Percentiles rank a stretch among this genome's conserved stretches.
These are phyloP conservation scores for Tulasnella sp. DNA, from an alignment of 768 basidiomycete species.

Conservation along the genomic window DNA sequence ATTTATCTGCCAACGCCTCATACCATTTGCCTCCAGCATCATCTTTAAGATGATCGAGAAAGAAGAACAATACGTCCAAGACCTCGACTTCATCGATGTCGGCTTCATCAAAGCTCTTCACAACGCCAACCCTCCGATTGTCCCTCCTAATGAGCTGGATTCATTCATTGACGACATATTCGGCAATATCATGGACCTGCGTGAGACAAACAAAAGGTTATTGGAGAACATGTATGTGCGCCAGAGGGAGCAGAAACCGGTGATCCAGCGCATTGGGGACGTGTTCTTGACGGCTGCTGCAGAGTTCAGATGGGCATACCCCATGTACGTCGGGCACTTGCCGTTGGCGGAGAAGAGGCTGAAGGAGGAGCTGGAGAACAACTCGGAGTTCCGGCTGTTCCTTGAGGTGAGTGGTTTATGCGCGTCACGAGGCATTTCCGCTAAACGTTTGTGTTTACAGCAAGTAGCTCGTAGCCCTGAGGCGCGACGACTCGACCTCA, in stretches of 20 bases:
- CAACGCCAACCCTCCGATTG: slow-evolving; percentile 28
- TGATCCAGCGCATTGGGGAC: slow-evolving; percentile 33
- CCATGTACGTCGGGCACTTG: slow-evolving; percentile 52
- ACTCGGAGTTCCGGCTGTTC: slow-evolving; percentile 70
- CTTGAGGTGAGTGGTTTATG: slow-evolving; percentile 47
- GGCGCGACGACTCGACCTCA: slow-evolving; percentile 52
- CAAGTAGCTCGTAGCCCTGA: slow-evolving; percentile 43
- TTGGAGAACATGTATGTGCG: slow-evolving; percentile 31
- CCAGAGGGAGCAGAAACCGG: slow-evolving; percentile 30
- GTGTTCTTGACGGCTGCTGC: slow-evolving; percentile 45
- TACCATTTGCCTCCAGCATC: slow-evolving; percentile 30
- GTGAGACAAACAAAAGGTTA: slow-evolving; percentile 27
- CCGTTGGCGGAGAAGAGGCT: slow-evolving; percentile 76
- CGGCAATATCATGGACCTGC: slow-evolving; percentile 31
- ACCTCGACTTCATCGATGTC: slow-evolving; percentile 47
- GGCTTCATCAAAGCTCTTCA: slow-evolving; percentile 31
- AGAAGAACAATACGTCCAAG: slow-evolving; percentile 81
- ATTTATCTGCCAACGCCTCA: background rate
- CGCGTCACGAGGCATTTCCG: background rate
- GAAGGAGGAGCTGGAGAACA: slow-evolving; percentile 73
- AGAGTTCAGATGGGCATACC: slow-evolving; percentile 35
- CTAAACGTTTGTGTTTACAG: slow-evolving; percentile 23
- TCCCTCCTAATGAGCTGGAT: slow-evolving; percentile 27
- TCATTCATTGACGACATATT: slow-evolving; percentile 33
- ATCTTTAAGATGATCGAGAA: slow-evolving; percentile 81